A percentile compares a stretch with the other conserved stretches of the same genome.
phyloP scores from a whole-genome alignment of 345 rosid species.

The Physaria fendleri region DNA sequence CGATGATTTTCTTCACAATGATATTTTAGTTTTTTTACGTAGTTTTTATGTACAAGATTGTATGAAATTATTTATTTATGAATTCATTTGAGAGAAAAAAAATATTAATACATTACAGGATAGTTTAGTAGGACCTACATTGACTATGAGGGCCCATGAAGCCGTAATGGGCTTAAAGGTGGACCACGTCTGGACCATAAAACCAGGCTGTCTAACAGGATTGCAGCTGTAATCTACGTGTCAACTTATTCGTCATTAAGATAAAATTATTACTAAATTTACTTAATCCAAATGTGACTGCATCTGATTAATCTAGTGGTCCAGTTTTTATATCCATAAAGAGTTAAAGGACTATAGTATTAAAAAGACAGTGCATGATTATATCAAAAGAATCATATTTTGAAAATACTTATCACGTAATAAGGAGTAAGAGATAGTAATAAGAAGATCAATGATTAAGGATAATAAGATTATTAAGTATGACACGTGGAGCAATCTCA shows the following conservation, averaged over 20 bases:
- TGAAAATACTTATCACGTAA: background rate
- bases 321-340: constrained; percentile 4
- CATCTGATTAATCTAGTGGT: constrained; percentile 8
- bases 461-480: constrained; percentile 6
- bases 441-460: background rate
- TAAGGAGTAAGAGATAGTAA: too few relatives aligned
- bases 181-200: constrained; percentile 23
- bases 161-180: constrained; percentile 27
- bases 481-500: constrained; percentile 28
- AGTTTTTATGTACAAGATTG: too few relatives aligned
- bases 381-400: constrained; percentile 5
- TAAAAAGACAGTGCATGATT: background rate
- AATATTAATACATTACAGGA: too few relatives aligned
- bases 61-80: too few relatives aligned
- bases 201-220: constrained; percentile 31
- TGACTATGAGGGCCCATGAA: constrained; percentile 10
- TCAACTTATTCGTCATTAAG: constrained; percentile 14
- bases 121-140: constrained; percentile 6
- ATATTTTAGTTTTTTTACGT: too few relatives aligned
- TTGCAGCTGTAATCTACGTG: constrained; percentile 41
- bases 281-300: background rate
- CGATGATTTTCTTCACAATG: too few relatives aligned
- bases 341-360: background rate
- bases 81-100: too few relatives aligned
- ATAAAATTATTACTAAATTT: constrained; percentile 4